These are phyloP conservation scores for Trichoderma cornu-damae DNA, from an alignment of 2,329 filamentous ascomycete species.

Conservation along the genomic window DNA sequence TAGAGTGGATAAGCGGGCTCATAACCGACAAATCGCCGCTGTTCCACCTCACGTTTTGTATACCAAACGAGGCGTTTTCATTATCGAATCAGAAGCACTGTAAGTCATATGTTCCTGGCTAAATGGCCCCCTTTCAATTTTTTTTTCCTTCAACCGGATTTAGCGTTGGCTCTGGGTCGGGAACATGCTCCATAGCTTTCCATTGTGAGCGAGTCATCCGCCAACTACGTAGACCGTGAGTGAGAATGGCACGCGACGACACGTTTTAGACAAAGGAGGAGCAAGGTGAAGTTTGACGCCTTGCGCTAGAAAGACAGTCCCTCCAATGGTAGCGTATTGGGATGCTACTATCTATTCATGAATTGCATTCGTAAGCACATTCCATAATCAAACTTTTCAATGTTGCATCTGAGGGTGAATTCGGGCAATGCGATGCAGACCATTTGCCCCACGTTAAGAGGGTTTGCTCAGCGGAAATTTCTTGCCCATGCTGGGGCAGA, in stretches of 20 bases:
- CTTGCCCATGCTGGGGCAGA: neutral
- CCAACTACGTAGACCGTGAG: neutral
- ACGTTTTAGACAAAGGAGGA: neutral
- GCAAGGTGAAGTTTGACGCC: constrained; percentile 10
- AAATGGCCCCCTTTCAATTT: neutral
- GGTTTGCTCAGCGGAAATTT: neutral
- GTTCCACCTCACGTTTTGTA: neutral
- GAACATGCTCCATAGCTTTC: neutral
- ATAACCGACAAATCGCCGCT: neutral
- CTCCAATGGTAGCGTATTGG: neutral
- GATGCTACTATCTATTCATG: neutral
- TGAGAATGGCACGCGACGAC: neutral
- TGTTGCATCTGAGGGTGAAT: neutral
- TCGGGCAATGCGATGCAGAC: neutral
- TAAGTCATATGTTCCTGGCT: constrained; percentile 13
- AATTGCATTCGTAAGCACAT: neutral
- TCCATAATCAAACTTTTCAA: neutral
- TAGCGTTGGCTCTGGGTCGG: neutral
- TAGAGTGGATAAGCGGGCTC: constrained; percentile 3
- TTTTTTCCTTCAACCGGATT: neutral
- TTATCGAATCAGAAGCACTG: constrained; percentile 5
- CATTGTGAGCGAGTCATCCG: constrained; percentile 10
- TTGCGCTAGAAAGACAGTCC: neutral
- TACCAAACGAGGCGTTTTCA: neutral
- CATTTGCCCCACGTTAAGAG: neutral